phyloP scores from a whole-genome alignment of 306 rosid genomes.

The Quercus engelmannii region DNA sequence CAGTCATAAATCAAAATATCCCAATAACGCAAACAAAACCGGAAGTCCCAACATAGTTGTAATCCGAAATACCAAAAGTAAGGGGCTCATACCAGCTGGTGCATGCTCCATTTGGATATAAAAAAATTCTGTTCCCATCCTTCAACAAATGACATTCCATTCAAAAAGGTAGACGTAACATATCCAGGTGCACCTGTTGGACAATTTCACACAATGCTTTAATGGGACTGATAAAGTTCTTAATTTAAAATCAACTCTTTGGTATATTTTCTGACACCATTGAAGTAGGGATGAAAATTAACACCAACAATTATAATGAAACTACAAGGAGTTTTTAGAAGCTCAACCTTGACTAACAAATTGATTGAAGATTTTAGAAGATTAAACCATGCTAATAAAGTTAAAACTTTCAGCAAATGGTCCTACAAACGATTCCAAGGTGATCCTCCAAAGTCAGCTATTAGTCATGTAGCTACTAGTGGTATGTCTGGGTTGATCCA shows the following conservation, averaged over 20 bases:
- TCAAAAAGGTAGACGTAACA: slow-evolving; percentile 62
- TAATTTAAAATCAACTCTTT: too few species aligned
- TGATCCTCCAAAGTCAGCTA: neutral
- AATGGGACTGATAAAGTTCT: neutral
- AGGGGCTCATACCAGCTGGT: slow-evolving; percentile 74
- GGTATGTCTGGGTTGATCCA: neutral
- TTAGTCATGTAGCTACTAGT: neutral
- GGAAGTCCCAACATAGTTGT: neutral
- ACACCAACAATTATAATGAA: neutral
- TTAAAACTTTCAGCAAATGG: neutral
- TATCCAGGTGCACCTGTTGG: slow-evolving; percentile 93
- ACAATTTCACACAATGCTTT: slow-evolving; percentile 13
- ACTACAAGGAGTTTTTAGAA: neutral
- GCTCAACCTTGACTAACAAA: neutral
- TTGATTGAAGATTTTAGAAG: neutral
- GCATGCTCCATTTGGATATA: slow-evolving; percentile 98
- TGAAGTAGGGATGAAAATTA: too few species aligned
- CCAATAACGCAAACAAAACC: neutral
- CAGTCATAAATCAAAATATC: neutral
- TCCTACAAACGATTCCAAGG: neutral
- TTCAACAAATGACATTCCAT: slow-evolving; percentile 91
- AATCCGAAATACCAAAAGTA: slow-evolving; percentile 6
- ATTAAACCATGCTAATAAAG: neutral
- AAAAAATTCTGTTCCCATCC: slow-evolving; percentile 91
- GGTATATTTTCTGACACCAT: too few species aligned